These are phyloP conservation scores for Aspergillus fructus DNA, from an alignment of 2,329 filamentous ascomycete species.

Conservation along the genomic window DNA sequence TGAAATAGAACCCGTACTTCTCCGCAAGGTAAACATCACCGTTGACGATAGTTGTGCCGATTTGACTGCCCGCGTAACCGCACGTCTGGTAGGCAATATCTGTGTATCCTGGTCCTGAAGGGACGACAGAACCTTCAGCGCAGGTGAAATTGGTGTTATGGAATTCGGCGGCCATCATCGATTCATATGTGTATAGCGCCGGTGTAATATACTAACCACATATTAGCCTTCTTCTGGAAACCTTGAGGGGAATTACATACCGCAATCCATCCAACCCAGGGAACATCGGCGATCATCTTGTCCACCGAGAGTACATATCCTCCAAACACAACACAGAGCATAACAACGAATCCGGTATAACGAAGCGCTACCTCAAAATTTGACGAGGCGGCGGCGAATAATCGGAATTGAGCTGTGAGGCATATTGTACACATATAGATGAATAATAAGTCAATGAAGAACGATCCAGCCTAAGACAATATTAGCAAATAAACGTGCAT, in stretches of 20 bases:
- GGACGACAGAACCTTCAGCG: constrained; percentile 54
- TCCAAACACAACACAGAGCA: constrained; percentile 60
- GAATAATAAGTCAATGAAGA: constrained; percentile 63
- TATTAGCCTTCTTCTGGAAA: constrained; percentile 17
- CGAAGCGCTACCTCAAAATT: constrained; percentile 64
- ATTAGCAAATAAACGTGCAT: not conserved
- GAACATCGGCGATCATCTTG: constrained; percentile 54
- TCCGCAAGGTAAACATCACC: constrained; percentile 55
- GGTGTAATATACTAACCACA: constrained; percentile 44
- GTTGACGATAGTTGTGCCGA: constrained; percentile 50
- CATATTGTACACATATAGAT: constrained; percentile 59
- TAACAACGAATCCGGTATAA: constrained; percentile 59
- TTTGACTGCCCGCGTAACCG: constrained; percentile 52
- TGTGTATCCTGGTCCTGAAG: constrained; percentile 51
- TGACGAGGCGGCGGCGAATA: constrained; percentile 59
- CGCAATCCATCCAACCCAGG: constrained; percentile 61
- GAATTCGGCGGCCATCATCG: constrained; percentile 64
- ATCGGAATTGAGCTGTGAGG: constrained; percentile 61
- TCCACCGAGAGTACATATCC: constrained; percentile 63
- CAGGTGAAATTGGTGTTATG: constrained; percentile 55
- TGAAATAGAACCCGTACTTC: constrained; percentile 51
- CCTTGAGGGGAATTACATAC: constrained; percentile 16
- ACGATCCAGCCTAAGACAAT: constrained; percentile 51
- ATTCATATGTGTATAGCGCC: constrained; percentile 60
- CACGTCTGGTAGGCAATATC: constrained; percentile 58